Percentiles rank a stretch among this genome's conserved stretches.
Evolutionary conservation across 495 filamentous ascomycete genomes (phyloP).

Genomic region (Lophium mytilinum): DNA sequence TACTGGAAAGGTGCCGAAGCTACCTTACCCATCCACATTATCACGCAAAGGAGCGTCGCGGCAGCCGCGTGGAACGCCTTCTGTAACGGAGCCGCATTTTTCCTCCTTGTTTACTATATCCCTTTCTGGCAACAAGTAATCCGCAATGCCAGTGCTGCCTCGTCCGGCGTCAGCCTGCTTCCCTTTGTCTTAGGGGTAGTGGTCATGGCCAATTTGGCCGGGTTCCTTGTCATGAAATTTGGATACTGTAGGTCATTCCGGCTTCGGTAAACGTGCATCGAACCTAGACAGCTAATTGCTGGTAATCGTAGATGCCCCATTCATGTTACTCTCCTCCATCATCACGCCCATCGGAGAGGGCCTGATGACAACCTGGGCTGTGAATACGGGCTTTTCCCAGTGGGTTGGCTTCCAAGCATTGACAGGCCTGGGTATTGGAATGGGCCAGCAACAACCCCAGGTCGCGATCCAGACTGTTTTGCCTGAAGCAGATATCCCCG

Average conservation of each 20-base stretch:
- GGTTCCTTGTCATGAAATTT: background rate
- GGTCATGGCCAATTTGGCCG: constrained; percentile 38
- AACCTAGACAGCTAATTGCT: too few relatives aligned
- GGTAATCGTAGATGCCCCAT: too few relatives aligned
- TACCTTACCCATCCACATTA: constrained; percentile 9
- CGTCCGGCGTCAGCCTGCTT: constrained; percentile 10
- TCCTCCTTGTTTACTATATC: constrained; percentile 8
- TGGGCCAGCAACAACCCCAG: background rate
- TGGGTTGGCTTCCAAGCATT: constrained; percentile 19
- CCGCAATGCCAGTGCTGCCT: background rate
- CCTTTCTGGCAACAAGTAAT: constrained; percentile 20
- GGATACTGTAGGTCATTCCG: too few relatives aligned
- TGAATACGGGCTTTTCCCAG: background rate
- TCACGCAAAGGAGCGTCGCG: constrained; percentile 6
- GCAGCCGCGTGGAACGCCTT: background rate
- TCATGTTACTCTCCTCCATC: background rate
- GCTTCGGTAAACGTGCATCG: too few relatives aligned
- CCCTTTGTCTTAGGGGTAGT: constrained; percentile 14
- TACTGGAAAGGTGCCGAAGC: constrained; percentile 7
- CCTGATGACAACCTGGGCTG: background rate
- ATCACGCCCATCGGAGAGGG: constrained; percentile 14
- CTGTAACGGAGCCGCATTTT: background rate
- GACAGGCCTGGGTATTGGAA: background rate
- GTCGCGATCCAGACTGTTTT: constrained; percentile 1
- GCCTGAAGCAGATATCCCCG: background rate